Base-by-base conservation (phyloP, 2,329 filamentous ascomycete genomes). In the Colletotrichum liaoningense region DNA sequence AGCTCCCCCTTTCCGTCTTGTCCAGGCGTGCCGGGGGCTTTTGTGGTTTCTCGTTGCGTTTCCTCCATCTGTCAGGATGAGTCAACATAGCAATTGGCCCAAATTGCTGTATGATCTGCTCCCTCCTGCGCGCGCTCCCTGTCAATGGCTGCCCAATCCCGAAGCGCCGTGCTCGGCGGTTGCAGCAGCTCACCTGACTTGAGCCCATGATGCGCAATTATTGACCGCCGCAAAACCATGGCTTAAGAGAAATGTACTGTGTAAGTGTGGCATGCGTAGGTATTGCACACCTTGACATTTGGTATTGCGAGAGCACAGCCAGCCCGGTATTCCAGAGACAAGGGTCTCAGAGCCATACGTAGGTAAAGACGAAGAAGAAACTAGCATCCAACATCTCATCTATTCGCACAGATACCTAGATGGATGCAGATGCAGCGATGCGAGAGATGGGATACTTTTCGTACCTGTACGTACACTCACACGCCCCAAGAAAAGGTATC, bases 101-200 rank as follows among this genome's bases (percentile, higher is more conserved):
- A 73, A 64, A 69, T 65, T 54, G 59, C 67, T 74, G 69, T 70
- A 62, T 63, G 74, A 76, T 76, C 75, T 75, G 35, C 72, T 70
- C 67, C 76, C 76, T 77, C 76, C 78, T 74, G 75, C 72, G 65
- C 28, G 58, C 52, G 14, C 65, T 62, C 77, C 72, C 72, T 73
- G 70, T 76, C 75, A 76, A 46, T 46, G 19, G 24, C 26, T 62
- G 33, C 63, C 73, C 73, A 75, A 78, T 79, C 75, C 75, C 62
- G 63, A 69, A 76, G 72, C 74, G 64, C 64, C 56, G 56, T 74
- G 60, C 52, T 77, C 75, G 71, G 77, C 73, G 72, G 74, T 74
- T 74, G 73, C 75, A 72, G 69, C 70, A 75, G 65, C 63, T 73
- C 78, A 78, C 78, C 75, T 78, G 78, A 79, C 77, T 79, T 76